Base-by-base conservation (phyloP, 2,329 filamentous ascomycete species). In the Colletotrichum sp. region DNA sequence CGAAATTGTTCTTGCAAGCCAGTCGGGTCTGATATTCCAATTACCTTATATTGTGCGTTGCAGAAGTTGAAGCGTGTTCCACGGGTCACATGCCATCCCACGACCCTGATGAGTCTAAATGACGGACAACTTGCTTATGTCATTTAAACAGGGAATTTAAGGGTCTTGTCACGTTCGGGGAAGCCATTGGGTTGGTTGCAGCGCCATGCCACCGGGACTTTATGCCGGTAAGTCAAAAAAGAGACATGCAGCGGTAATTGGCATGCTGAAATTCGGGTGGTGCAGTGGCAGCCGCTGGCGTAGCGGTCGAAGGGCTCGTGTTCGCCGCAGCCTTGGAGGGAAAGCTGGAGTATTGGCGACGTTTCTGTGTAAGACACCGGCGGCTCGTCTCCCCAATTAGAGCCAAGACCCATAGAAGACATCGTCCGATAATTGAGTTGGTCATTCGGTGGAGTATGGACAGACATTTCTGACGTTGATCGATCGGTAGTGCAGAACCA, bases 401-500 rank as follows among this genome's bases (percentile, higher is more conserved):
- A 65, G 52, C 39, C 73, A 22, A 39, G 34, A 48, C 70, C 64
- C 34, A 32, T 48, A 60, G 70, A 73, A 75, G 73, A 67, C 70
- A 73, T 67, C 64, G 70, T 75, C 70, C 70, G 58, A 75, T 75
- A 66, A 62, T 71, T 66, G 43, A 70, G 56, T 64, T 65, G 64
- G 65, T 66, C 32, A 68, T 68, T 64, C 22, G 34, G 58, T 69
- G 73, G 73, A 55, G 73, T 56, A 34, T 68, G 70, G n/a, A 60
- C 43, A 68, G 64, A 65, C 70, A 72, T 68, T 75, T 75, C 70
- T 73, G 70, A 73, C 70, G 64, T 68, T 73, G 56, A 73, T 73
- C 56, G 56, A 68, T 75, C 62, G 65, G 70, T 39, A 69, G 48
- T 48, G 34, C 25, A 62, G 30, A 39, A 36, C 16, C 25, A 34